Percentiles rank a stretch among this genome's conserved stretches.
These are phyloP conservation scores for Teratosphaeriaceae sp. DNA, from an alignment of 2,329 filamentous ascomycete species.

Conservation along the genomic window DNA sequence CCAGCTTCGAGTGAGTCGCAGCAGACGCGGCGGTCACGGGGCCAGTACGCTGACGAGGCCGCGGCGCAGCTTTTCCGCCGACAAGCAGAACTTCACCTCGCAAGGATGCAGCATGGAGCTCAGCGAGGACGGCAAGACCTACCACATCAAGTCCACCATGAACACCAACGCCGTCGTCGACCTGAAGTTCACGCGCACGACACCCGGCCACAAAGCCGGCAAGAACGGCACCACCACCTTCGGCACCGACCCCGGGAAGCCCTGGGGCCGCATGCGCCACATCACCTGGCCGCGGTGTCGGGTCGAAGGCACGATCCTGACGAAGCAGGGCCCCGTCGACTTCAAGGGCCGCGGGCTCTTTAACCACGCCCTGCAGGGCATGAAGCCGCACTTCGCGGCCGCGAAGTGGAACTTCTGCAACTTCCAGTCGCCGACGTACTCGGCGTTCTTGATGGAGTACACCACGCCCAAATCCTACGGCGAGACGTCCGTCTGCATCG, in stretches of 20 bases:
- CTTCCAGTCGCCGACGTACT: conserved; percentile 82
- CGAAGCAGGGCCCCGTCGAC: conserved; percentile 72
- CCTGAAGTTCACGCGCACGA: conserved; percentile 65
- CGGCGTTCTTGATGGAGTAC: conserved; percentile 91
- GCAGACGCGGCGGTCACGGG: background rate
- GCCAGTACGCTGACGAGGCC: background rate
- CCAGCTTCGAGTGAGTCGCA: conserved; percentile 52
- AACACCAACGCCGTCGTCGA: conserved; percentile 80
- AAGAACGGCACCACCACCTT: conserved; percentile 78
- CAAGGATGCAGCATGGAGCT: conserved; percentile 73
- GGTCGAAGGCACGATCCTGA: conserved; percentile 77
- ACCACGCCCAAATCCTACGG: conserved; percentile 92
- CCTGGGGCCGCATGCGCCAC: conserved; percentile 91
- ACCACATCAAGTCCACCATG: conserved; percentile 83
- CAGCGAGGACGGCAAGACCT: conserved; percentile 73
- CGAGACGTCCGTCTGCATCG: conserved; percentile 73
- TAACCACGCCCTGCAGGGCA: conserved; percentile 83
- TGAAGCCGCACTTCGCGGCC: conserved; percentile 97
- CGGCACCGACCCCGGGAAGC: conserved; percentile 76
- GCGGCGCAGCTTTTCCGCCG: conserved; percentile 59
- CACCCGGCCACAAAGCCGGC: conserved; percentile 79
- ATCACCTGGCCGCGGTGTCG: conserved; percentile 87
- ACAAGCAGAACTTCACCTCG: conserved; percentile 77
- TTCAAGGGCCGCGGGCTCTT: conserved; percentile 75
- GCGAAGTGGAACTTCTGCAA: conserved; percentile 88